Base-by-base conservation (phyloP, 768 basidiomycete genomes). In the Lactarius deliciosus region DNA sequence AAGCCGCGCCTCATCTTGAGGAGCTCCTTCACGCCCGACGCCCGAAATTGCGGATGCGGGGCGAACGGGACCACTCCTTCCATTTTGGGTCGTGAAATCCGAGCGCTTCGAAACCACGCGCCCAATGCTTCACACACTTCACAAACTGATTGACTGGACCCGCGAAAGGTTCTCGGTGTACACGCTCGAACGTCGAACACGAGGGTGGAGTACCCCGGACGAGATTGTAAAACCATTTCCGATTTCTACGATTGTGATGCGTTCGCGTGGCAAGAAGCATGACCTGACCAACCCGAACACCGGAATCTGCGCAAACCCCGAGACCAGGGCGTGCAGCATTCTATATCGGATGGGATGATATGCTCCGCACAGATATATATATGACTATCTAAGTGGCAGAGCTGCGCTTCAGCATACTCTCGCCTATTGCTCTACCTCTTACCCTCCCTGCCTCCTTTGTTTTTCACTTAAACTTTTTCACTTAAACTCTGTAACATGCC, bases 311-410 rank as follows among this genome's bases (percentile, higher is more conserved):
- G 47, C 38, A n/a, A 57, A 34, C 56, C 45, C 41, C 38, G 30
- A 63, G 43, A 59, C 38, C 47, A 28, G 65, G 65, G 56, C 10
- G n/a, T 32, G 40, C 10, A 25, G 59, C 25, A 34, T 28, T 47
- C 25, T 34, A 15, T 22, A 16, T 57, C 43, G 38, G 38, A 40
- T 30, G 16, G 10, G 34, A 40, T 30, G 28, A 3, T 43, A 10
- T 45, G 25, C 30, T 15, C 38, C 28, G 13, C n/a, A 13, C 38
- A 59, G 41, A 56, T 70, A 69, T 61, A 69, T 61, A 70, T 69
- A 69, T 25, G 40, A 54, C 59, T 40, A 43, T 64, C 25, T 11
- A 47, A n/a, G 13, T 18, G 38, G 30, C 20, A 50, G 47, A 5
- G 47, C 47, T 22, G 30, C 6, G 55, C 55, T 10, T 56, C 30